Conservation (phyloP, 148 eudicot genomes). For the Persicaria maculosa region DNA sequence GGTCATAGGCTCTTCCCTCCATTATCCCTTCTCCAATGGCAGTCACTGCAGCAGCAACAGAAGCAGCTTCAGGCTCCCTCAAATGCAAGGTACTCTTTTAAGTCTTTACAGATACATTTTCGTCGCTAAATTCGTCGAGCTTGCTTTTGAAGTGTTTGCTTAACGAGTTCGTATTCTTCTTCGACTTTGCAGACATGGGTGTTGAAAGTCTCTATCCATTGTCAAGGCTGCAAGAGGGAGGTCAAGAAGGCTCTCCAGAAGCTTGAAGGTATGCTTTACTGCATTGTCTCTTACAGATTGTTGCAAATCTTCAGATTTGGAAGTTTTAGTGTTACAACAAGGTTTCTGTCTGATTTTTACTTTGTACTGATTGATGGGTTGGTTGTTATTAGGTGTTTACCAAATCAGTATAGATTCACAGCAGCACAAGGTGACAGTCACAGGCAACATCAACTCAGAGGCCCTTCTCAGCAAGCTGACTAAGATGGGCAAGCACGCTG, state of each 20-base stretch:
- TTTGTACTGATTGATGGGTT: background rate
- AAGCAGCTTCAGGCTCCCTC: conserved; percentile 7
- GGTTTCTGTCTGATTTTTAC: conserved; percentile 4
- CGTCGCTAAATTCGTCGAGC: background rate
- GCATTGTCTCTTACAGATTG: background rate
- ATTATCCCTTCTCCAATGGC: conserved; percentile 5
- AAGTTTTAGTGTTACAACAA: background rate
- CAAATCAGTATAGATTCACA: conserved; percentile 49
- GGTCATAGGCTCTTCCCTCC: background rate
- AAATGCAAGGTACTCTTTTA: conserved; percentile 3
- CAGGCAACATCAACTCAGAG: conserved; percentile 50
- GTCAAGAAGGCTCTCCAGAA: conserved; percentile 64
- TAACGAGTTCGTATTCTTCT: background rate
- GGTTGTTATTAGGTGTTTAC: conserved; percentile 49
- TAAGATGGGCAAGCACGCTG: conserved; percentile 62
- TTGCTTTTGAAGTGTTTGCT: background rate
- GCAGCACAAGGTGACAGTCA: conserved; percentile 59
- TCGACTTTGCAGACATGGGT: conserved; percentile 49
- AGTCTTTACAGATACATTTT: background rate
- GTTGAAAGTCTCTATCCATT: conserved; percentile 75
- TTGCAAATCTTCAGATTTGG: background rate
- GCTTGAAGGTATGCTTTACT: conserved; percentile 43
- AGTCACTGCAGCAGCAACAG: background rate
- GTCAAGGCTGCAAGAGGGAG: conserved; percentile 69
- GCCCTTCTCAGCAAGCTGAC: conserved; percentile 49